Evolutionary conservation across 1,139 yeast species (phyloP), one percentile per base, ranked within the genome.

Genomic region (Debaryomyces fabryi): DNA sequence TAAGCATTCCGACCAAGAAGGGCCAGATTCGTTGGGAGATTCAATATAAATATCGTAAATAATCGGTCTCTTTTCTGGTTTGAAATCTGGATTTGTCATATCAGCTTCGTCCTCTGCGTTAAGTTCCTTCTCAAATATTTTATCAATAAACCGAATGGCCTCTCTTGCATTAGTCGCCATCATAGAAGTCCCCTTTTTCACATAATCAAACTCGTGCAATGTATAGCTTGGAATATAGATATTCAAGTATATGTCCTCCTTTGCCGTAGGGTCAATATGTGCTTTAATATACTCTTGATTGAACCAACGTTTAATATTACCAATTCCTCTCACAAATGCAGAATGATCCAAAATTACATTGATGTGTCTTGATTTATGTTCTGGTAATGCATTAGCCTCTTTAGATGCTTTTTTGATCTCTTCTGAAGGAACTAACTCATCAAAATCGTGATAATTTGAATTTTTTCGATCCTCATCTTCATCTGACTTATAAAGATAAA

Each of bases 321-420:
- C 85, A 42, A 83, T 73, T 1, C 87, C 88, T 48, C 83, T 74
- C 5, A 81, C 77, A 51, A 83, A 71, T 1, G 85, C 82, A 9
- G 85, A 76, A 25, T 81, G 84, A 58, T 83, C 88, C 44, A 83
- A 58, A 9, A 83, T 79, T 46, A 82, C 65, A 56, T 76, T 69
- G 16, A 71, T 51, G 15, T 23, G 18, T 9, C 43, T 29, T 20
- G 43, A 12, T n/a, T 40, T 40, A 49, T 46, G 20, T 24, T 51
- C 38, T 12, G 23, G 27, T 12, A 27, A 39, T 10, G 48, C 8
- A 13, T 37, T 34, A 12, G 37, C n/a, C 21, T 35, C 27, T 21
- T 30, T 40, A 10, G 36, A 32, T 23, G 42, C 38, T 8, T 21
- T 27, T 16, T 43, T 20, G 40, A 42, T 25, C 10, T 16, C 25